Evolutionary conservation across 208 protist species (phyloP), one percentile per base, ranked within the genome.

Genomic region (Trypanosomatidae sp.): DNA sequence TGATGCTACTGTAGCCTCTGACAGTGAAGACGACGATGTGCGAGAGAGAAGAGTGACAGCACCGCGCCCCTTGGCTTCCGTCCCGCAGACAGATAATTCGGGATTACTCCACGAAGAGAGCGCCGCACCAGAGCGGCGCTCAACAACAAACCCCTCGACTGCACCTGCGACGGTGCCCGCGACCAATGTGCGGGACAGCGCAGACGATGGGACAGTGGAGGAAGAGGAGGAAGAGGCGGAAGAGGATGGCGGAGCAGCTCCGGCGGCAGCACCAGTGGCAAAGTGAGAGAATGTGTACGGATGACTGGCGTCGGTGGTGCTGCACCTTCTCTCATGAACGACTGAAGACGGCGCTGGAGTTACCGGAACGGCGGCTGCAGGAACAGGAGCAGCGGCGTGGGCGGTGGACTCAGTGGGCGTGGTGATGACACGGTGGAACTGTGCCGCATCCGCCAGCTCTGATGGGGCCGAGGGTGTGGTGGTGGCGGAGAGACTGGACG

Each of bases 401-500:
- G 50, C 44, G 30, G 69, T 46, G 28, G 17, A 30, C 43, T 47
- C 56, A 59, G 50, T 46, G 49, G 28, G 22, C 33, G 33, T 33
- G 25, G 46, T 19, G 66, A 46, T 46, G 28, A 67, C 10, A 25
- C 6, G 12, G 52, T 41, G 46, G n/a, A 47, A 12, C 47, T 69
- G 43, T 43, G 13, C 47, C 33, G n/a, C 19, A 47, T n/a, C 36
- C 7, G 47, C 30, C n/a, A 66, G 52, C 50, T 22, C 66, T 67
- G 66, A 62, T 10, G 73, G 49, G 43, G 64, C 75, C 28, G 79
- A 74, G 22, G 62, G 47, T 0, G 64, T 36, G 36, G 44, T 64
- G 58, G 36, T 41, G n/a, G 9, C 12, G 46, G 44, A 66, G 41
- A 49, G 4, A 4, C 25, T 22, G 6, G 68, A 50, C n/a, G 33